A percentile compares a stretch with the other conserved stretches of the same genome.
These are phyloP conservation scores for Xylariaceae sp. DNA, from an alignment of 2,329 filamentous ascomycete species.

Conservation along the genomic window DNA sequence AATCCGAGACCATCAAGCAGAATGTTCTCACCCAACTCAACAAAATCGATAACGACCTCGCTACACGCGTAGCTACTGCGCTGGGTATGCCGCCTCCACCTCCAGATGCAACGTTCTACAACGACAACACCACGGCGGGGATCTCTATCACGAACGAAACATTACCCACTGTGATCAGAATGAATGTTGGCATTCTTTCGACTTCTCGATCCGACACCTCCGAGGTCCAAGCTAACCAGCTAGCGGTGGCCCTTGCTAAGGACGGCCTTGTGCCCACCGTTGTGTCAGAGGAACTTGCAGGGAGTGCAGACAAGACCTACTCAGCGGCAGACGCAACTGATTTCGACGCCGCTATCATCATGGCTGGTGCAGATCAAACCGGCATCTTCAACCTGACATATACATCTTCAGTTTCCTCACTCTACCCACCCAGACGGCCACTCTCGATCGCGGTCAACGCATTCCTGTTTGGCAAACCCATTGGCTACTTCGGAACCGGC, in stretches of 20 bases:
- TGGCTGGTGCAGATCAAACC: slow-evolving; percentile 44
- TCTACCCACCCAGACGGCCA: slow-evolving; percentile 63
- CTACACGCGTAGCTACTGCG: slow-evolving; percentile 58
- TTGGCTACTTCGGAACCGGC: slow-evolving; percentile 53
- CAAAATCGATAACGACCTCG: slow-evolving; percentile 63
- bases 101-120: slow-evolving; percentile 62
- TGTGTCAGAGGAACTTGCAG: slow-evolving; percentile 54
- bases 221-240: slow-evolving; percentile 43
- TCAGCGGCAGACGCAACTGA: slow-evolving; percentile 57
- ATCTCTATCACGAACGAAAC: slow-evolving; percentile 57
- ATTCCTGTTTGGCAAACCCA: slow-evolving; percentile 67
- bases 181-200: slow-evolving; percentile 61
- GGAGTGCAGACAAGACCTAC: slow-evolving; percentile 61
- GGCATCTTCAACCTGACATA: slow-evolving; percentile 43
- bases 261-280: slow-evolving; percentile 55
- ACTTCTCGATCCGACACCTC: slow-evolving; percentile 36
- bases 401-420: slow-evolving; percentile 50
- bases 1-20: slow-evolving; percentile 53
- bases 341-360: slow-evolving; percentile 62
- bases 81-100: slow-evolving; percentile 56
- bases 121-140: slow-evolving; percentile 60
- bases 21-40: slow-evolving; percentile 69
- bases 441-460: slow-evolving; percentile 59
- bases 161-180: slow-evolving; percentile 56
- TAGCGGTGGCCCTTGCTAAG: slow-evolving; percentile 47